Percentiles rank a stretch among this genome's conserved stretches.
These are phyloP conservation scores for Chytriomyces sp. DNA, from an alignment of 192 early-diverging fungal genomes.

Conservation along the genomic window DNA sequence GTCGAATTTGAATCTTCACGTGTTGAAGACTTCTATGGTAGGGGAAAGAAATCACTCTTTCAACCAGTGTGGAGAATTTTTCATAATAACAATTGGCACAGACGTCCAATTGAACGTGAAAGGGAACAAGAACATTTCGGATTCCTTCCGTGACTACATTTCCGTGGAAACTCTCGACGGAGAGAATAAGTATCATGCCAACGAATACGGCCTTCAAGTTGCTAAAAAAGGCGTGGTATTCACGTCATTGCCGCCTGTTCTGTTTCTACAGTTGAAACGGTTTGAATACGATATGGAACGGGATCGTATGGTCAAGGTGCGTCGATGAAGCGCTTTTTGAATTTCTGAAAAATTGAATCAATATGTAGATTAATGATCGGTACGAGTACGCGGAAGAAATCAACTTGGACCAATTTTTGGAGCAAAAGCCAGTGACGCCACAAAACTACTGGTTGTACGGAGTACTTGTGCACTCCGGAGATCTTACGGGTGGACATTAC, in stretches of 20 bases:
- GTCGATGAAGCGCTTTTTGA: neutral
- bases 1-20: constrained; percentile 95
- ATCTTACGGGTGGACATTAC: constrained; percentile 92
- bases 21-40: constrained; percentile 86
- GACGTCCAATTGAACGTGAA: constrained; percentile 98
- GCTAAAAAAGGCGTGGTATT: constrained; percentile 89
- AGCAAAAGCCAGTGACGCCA: constrained; percentile 36
- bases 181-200: constrained; percentile 95
- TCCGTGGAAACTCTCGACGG: constrained; percentile 91
- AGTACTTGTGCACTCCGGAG: constrained; percentile 94
- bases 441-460: constrained; percentile 88
- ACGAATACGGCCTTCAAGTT: constrained; percentile 71
- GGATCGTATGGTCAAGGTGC: constrained; percentile 86
- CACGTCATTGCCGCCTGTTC: constrained; percentile 85
- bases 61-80: neutral
- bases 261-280: constrained; percentile 94
- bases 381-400: constrained; percentile 89
- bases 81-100: neutral
- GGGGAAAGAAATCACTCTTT: constrained; percentile 82
- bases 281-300: constrained; percentile 96
- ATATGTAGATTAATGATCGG: constrained; percentile 85
- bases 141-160: constrained; percentile 91
- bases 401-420: constrained; percentile 83
- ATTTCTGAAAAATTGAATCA: no score
- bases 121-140: constrained; percentile 80